Percentiles rank a stretch among this genome's conserved stretches.
Evolutionary conservation across 352 stramenopile genomes (phyloP).

Genomic region (Blastocystis sp.): DNA sequence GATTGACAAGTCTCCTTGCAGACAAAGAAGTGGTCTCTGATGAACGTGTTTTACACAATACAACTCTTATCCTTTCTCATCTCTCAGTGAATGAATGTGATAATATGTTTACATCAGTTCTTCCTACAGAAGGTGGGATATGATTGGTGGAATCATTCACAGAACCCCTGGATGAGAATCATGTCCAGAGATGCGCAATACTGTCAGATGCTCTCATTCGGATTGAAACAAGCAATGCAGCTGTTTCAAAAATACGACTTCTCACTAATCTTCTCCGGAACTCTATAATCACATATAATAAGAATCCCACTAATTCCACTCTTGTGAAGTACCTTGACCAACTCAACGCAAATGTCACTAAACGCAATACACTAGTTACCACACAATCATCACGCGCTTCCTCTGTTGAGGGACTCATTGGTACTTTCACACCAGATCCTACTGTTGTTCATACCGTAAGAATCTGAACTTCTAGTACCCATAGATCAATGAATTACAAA

Average conservation of each 20-base stretch:
- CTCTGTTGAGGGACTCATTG: background rate
- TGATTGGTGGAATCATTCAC: background rate
- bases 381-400: background rate
- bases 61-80: background rate
- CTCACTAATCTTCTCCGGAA: background rate
- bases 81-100: background rate
- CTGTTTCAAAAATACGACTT: background rate
- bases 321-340: background rate
- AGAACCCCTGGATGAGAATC: background rate
- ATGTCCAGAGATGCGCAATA: background rate
- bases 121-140: background rate
- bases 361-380: background rate
- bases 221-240: background rate
- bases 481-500: constrained; percentile 20
- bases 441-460: background rate
- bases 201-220: background rate
- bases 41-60: background rate
- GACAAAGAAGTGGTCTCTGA: background rate
- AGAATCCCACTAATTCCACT: constrained; percentile 1
- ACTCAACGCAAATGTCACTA: background rate
- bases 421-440: background rate
- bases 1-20: background rate
- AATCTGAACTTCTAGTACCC: background rate
- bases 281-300: constrained; percentile 20
- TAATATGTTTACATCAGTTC: background rate